Percentiles rank a stretch among this genome's conserved stretches.
These are phyloP conservation scores for Mucuna pruriens DNA, from an alignment of 306 rosid species.

Conservation along the genomic window DNA sequence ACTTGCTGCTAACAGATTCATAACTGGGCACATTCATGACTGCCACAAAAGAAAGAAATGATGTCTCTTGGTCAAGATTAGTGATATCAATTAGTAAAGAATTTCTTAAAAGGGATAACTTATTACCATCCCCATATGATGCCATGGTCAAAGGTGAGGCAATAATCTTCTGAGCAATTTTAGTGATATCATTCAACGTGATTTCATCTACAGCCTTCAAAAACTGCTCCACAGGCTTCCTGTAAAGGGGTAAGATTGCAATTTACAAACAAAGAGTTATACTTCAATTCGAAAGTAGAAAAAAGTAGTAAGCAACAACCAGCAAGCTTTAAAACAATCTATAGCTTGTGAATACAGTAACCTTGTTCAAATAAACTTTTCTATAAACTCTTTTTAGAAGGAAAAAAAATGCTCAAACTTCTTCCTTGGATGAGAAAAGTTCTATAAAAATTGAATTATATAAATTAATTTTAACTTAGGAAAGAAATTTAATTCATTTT, in stretches of 20 bases:
- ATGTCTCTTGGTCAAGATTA: neutral
- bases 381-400: too few species aligned
- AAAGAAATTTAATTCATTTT: too few species aligned
- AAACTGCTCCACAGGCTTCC: constrained; percentile 90
- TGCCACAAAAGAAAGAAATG: constrained; percentile 45
- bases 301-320: too few species aligned
- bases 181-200: constrained; percentile 69
- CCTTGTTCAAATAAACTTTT: too few species aligned
- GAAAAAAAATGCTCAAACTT: too few species aligned
- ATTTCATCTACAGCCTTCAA: constrained; percentile 81
- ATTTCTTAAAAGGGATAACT: neutral
- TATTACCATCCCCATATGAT: constrained; percentile 85
- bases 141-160: constrained; percentile 98
- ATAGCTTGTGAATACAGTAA: neutral
- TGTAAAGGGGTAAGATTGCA: constrained; percentile 40
- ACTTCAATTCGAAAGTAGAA: constrained; percentile 17
- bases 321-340: too few species aligned
- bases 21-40: constrained; percentile 82
- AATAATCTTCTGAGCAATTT: constrained; percentile 68
- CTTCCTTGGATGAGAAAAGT: too few species aligned
- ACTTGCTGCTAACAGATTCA: constrained; percentile 69
- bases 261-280: neutral
- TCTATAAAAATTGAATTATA: too few species aligned
- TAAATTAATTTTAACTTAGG: too few species aligned
- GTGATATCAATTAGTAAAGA: neutral